phyloP scores from a whole-genome alignment of 768 basidiomycete genomes.

The Boletellus ananas region DNA sequence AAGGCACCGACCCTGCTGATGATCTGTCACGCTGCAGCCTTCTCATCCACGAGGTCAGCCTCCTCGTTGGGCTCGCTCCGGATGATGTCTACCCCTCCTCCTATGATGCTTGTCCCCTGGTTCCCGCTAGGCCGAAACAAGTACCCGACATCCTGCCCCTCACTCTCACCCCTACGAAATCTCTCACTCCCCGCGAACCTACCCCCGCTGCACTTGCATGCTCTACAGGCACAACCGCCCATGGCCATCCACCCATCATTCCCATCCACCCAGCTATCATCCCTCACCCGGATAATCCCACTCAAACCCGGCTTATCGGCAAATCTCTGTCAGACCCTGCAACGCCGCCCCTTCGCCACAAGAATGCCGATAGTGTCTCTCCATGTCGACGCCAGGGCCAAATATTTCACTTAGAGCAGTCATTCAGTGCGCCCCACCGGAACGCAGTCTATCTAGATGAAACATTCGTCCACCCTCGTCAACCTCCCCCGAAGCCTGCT shows the following conservation, averaged over 20 bases:
- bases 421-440: neutral
- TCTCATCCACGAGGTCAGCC: constrained; percentile 31
- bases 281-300: neutral
- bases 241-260: neutral
- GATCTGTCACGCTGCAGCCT: constrained; percentile 22
- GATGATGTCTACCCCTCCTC: constrained; percentile 13
- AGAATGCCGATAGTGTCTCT: constrained; percentile 1
- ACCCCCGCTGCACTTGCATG: neutral
- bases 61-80: constrained; percentile 28
- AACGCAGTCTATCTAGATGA: constrained; percentile 5
- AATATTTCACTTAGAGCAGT: constrained; percentile 18
- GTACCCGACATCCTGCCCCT: constrained; percentile 17
- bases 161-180: constrained; percentile 18
- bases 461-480: constrained; percentile 14
- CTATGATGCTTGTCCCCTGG: neutral
- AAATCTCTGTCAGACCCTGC: neutral
- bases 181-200: constrained; percentile 11
- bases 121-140: neutral
- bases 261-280: neutral
- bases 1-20: constrained; percentile 10
- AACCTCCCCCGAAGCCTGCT: constrained; percentile 22
- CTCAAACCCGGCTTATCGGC: neutral
- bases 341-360: constrained; percentile 10
- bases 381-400: constrained; percentile 25
- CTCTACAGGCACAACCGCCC: neutral